phyloP scores from a whole-genome alignment of 1,284 basidiomycete genomes.

The Irpex lacteus region DNA sequence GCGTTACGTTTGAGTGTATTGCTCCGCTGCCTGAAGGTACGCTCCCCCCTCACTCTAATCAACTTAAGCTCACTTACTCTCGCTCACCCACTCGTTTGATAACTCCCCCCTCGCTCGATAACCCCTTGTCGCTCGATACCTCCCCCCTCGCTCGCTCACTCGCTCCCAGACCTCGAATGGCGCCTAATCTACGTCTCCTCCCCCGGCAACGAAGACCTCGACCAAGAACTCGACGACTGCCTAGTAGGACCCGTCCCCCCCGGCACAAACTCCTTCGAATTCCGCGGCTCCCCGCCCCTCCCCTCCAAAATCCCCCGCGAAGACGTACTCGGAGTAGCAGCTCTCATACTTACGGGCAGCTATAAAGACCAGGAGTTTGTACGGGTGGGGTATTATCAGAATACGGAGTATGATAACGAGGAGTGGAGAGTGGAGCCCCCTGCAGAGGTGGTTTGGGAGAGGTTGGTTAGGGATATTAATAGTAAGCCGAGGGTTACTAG shows the following conservation, averaged over 20 bases:
- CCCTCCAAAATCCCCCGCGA: conserved; percentile 75
- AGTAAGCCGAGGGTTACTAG: conserved; percentile 94
- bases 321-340: conserved; percentile 88
- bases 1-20: conserved; percentile 98
- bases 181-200: conserved; percentile 96
- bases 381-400: conserved; percentile 98
- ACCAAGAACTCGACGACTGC: conserved; percentile 95
- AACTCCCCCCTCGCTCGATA: no score
- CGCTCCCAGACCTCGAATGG: conserved; percentile 88
- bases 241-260: conserved; percentile 95
- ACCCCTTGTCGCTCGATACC: no score
- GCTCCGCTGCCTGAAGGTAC: conserved; percentile 90
- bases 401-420: conserved; percentile 96
- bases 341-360: conserved; percentile 87
- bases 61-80: no score
- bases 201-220: conserved; percentile 87
- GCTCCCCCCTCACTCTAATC: no score
- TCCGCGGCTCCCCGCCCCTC: conserved; percentile 77
- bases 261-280: conserved; percentile 96
- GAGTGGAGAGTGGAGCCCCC: conserved; percentile 90
- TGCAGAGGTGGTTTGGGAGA: conserved; percentile 69
- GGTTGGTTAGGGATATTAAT: conserved; percentile 85
- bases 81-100: no score
- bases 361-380: conserved; percentile 97
- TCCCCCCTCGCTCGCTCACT: no score